These are phyloP conservation scores for Atractiella rhizophila DNA, from an alignment of 768 basidiomycete genomes.

Conservation along the genomic window DNA sequence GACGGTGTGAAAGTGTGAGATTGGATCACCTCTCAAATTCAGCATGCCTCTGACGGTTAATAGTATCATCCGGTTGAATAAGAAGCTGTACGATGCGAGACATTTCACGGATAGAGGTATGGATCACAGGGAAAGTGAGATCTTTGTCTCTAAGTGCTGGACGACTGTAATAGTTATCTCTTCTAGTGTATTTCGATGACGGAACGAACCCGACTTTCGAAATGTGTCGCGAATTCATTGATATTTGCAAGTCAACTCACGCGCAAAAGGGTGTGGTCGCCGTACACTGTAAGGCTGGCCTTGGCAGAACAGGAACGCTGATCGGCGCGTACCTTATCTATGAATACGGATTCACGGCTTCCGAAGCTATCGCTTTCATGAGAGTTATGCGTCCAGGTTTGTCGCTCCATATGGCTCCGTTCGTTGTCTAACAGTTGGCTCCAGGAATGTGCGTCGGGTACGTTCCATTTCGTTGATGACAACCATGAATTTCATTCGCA, in stretches of 20 bases:
- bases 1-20: conserved; percentile 50
- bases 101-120: conserved; percentile 64
- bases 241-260: conserved; percentile 54
- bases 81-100: conserved; percentile 59
- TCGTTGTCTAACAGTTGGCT: conserved; percentile 55
- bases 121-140: conserved; percentile 42
- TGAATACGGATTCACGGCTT: conserved; percentile 92
- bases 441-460: background rate
- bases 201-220: conserved; percentile 93
- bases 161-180: background rate
- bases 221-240: conserved; percentile 74
- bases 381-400: conserved; percentile 83
- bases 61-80: conserved; percentile 41
- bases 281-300: conserved; percentile 70
- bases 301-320: conserved; percentile 83
- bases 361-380: conserved; percentile 94
- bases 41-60: background rate
- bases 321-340: conserved; percentile 96
- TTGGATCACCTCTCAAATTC: too few relatives aligned
- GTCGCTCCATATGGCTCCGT: too few relatives aligned
- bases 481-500: background rate
- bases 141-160: background rate
- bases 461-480: background rate
- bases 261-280: conserved; percentile 29
- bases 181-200: conserved; percentile 65